Base-by-base conservation (phyloP, 257 asterid genomes). In the Lavandula angustifolia region DNA sequence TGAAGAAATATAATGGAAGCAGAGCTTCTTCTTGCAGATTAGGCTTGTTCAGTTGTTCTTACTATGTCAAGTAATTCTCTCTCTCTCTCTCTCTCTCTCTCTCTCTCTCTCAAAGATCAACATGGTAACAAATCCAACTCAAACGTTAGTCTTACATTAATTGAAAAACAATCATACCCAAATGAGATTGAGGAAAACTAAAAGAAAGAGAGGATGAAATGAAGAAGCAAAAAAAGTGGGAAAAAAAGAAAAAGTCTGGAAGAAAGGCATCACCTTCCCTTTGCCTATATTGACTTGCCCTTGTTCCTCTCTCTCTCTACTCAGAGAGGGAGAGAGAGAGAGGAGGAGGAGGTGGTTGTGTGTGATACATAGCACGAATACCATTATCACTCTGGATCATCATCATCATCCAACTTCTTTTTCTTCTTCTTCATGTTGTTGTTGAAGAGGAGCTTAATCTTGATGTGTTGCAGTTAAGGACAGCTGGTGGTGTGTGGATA, bases 201-300 rank as follows among this genome's bases (percentile, higher is more conserved):
- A 33, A 38, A 50, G 37, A 34, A 1, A 11, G 27, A 60, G 12
- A 34, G 12, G 46, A 43, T 62, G 7, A 33, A 52, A 12, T 3
- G 4, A 35, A 14, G 29, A 7, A 34, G 5, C 1, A n/a, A 13
- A 34, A 56, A 42, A 42, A 40, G 4, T 11, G n/a, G 12, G 7
- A 14, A 4, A 50, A 38, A 57, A 59, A 7, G 3, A 51, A 67
- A 67, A 49, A 56, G 7, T 31, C 81, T 77, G 81, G 81, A 77
- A 72, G 81, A 77, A 77, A 77, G 81, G 81, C 81, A 54, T 77
- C 57, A 60, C 81, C 81, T 77, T 77, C 81, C 78, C 81, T 77
- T 77, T 77, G 81, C 81, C 81, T 68, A 48, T 58, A 32, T 42
- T 37, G 81, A 77, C 81, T 77, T 72, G 81, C 81, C 81, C 51